phyloP scores from a whole-genome alignment of 176 grass and related monocot species.

The Aegilops speltoides region DNA sequence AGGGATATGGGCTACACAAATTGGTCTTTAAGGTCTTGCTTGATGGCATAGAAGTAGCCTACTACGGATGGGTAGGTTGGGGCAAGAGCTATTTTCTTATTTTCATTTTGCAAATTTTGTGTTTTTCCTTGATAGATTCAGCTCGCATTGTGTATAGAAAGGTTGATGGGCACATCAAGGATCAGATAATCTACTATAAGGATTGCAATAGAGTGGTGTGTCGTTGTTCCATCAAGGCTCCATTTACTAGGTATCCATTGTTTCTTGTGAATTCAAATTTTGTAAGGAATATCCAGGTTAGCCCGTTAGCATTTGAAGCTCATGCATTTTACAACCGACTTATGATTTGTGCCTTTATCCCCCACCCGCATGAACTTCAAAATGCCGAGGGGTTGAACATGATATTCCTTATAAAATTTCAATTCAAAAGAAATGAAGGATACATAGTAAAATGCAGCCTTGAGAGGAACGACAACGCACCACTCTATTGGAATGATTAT shows the following conservation, averaged over 20 bases:
- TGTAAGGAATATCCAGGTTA: constrained; percentile 59
- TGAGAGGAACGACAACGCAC: constrained; percentile 29
- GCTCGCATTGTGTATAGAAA: no score
- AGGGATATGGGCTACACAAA: constrained; percentile 75
- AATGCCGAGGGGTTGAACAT: constrained; percentile 90
- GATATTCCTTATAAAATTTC: constrained; percentile 35
- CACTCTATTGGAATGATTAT: constrained; percentile 82
- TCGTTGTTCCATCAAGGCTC: neutral
- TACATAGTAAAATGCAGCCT: constrained; percentile 3
- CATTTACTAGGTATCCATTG: neutral
- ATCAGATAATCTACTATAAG: constrained; percentile 49
- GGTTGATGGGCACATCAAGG: no score
- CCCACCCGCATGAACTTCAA: constrained; percentile 89
- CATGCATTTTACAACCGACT: constrained; percentile 59
- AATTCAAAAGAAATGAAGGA: neutral
- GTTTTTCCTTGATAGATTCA: neutral
- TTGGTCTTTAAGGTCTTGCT: constrained; percentile 78
- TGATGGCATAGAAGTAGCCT: constrained; percentile 83
- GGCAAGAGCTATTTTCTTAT: constrained; percentile 15
- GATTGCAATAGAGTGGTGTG: constrained; percentile 82
- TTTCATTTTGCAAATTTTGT: constrained; percentile 21
- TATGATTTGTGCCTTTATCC: constrained; percentile 63
- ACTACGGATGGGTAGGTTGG: constrained; percentile 73
- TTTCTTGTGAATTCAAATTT: constrained; percentile 14
- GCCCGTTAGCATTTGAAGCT: constrained; percentile 91